Conservation (phyloP, 2,329 filamentous ascomycete genomes). For the Cordyceps javanica region DNA sequence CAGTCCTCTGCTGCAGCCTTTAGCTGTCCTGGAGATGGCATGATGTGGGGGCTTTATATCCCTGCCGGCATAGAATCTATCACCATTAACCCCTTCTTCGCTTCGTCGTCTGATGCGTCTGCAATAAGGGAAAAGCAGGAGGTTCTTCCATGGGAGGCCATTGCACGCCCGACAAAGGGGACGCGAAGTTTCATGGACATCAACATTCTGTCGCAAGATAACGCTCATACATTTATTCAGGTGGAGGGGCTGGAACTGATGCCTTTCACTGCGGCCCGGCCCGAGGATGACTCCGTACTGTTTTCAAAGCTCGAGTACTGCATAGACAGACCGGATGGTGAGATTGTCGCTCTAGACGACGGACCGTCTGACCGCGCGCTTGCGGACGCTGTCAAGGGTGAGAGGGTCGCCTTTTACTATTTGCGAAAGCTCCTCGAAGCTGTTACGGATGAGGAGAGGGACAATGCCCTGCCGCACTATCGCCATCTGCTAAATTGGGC, state of each 20-base stretch:
- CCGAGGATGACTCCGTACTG: neutral
- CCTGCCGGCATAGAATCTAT: neutral
- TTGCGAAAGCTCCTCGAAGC: neutral
- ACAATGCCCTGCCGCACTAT: neutral
- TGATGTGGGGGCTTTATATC: neutral
- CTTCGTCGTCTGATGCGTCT: neutral
- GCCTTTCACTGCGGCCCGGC: neutral
- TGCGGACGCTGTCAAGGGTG: too few relatives aligned
- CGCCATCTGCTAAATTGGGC: neutral
- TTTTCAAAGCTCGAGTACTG: neutral
- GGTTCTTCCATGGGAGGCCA: too few relatives aligned
- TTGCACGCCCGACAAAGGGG: too few relatives aligned
- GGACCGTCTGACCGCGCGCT: too few relatives aligned
- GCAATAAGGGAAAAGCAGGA: too few relatives aligned
- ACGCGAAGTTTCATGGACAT: neutral
- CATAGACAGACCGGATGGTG: neutral
- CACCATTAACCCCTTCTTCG: neutral
- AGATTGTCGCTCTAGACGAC: too few relatives aligned
- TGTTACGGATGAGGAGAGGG: neutral
- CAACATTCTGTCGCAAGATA: neutral
- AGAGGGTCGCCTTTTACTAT: neutral
- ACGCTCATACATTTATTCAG: neutral
- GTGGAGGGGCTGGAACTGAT: neutral
- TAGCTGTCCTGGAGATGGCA: neutral
- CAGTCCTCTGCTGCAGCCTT: slow-evolving; percentile 4